Conservation (phyloP, 257 asterid genomes). For the Jasminum sambac region DNA sequence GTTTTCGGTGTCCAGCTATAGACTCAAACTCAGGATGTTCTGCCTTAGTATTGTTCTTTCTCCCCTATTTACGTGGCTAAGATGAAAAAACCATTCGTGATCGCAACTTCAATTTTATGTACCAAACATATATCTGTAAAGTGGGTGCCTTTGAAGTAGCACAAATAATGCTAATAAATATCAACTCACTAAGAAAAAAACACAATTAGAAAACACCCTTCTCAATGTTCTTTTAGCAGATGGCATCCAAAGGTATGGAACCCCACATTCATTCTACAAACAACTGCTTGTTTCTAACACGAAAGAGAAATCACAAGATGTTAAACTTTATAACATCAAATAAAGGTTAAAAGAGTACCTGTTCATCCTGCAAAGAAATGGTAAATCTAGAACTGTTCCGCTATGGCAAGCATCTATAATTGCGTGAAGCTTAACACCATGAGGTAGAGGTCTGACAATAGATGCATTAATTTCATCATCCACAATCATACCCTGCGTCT, state of each 20-base stretch:
- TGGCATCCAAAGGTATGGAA: not conserved
- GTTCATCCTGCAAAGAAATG: conserved; percentile 85
- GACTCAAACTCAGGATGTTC: not conserved
- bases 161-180: not conserved
- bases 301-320: conserved; percentile 11
- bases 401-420: conserved; percentile 93
- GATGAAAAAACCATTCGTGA: not conserved
- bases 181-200: not conserved
- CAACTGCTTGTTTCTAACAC: conserved; percentile 4
- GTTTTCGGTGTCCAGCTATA: not conserved
- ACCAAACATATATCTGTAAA: not conserved
- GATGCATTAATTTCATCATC: conserved; percentile 92
- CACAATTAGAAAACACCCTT: not conserved
- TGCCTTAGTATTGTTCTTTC: not conserved
- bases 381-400: conserved; percentile 87
- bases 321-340: conserved; percentile 8
- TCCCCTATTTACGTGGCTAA: not conserved
- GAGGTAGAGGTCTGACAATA: conserved; percentile 78
- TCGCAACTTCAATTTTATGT: conserved; percentile 6
- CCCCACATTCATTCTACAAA: conserved; percentile 10
- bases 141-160: not conserved
- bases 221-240: not conserved
- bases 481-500: conserved; percentile 95
- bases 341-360: conserved; percentile 42
- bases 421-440: conserved; percentile 93